Conservation (phyloP, 2,329 filamentous ascomycete species). For the Pleomassaria siparia region DNA sequence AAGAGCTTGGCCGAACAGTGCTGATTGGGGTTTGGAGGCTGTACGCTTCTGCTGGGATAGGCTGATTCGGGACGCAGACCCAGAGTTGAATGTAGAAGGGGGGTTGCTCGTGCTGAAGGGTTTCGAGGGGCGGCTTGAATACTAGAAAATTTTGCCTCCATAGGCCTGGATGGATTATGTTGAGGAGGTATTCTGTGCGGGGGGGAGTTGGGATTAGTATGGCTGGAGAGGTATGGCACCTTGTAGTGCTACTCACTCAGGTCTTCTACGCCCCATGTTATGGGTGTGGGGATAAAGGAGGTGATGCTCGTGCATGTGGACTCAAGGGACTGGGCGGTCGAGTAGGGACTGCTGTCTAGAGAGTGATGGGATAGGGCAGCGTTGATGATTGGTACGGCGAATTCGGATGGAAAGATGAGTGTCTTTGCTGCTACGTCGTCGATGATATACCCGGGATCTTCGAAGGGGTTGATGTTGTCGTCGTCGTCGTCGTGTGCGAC, state of each 20-base stretch:
- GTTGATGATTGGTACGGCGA: slow-evolving; percentile 13
- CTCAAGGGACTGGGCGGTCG: neutral
- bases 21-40: slow-evolving; percentile 16
- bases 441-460: neutral
- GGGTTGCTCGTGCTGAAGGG: slow-evolving; percentile 4
- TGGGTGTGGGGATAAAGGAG: neutral
- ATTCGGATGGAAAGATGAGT: slow-evolving; percentile 3
- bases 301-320: neutral
- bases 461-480: neutral
- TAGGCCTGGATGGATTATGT: slow-evolving; percentile 15
- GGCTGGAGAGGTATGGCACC: neutral
- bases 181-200: slow-evolving; percentile 21
- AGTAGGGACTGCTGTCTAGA: neutral
- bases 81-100: slow-evolving; percentile 17
- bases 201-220: slow-evolving; percentile 3
- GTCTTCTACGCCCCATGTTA: slow-evolving; percentile 19
- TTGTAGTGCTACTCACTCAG: slow-evolving; percentile 15
- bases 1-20: slow-evolving; percentile 17
- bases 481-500: neutral
- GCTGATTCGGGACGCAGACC: slow-evolving; percentile 1
- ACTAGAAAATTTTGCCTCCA: slow-evolving; percentile 8
- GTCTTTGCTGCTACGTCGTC: neutral
- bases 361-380: neutral
- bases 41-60: slow-evolving; percentile 7
- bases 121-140: slow-evolving; percentile 17